Conservation (phyloP, 495 filamentous ascomycete genomes). For the Polyplosphaeria fusca region DNA sequence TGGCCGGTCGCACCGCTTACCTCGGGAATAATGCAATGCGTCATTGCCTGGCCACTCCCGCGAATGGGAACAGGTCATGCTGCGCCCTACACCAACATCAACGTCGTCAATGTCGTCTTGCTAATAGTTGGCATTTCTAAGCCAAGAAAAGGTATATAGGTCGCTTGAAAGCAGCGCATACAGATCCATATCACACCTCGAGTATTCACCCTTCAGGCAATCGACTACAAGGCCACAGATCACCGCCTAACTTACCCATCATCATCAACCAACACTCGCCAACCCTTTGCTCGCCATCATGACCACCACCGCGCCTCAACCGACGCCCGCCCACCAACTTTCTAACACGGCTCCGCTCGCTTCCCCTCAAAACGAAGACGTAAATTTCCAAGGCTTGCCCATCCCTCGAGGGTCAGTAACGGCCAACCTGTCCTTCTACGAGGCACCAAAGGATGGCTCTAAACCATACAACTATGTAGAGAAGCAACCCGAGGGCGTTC, state of each 20-base stretch:
- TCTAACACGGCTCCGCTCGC: conserved; percentile 11
- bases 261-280: neutral
- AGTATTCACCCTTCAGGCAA: conserved; percentile 4
- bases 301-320: conserved; percentile 38
- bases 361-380: conserved; percentile 10
- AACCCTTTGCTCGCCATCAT: conserved; percentile 14
- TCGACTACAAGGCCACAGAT: no score
- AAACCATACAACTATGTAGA: conserved; percentile 71
- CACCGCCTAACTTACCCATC: no score
- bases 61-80: no score
- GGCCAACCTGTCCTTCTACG: conserved; percentile 66
- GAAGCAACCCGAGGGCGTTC: conserved; percentile 56
- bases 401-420: conserved; percentile 67
- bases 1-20: no score
- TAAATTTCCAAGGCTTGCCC: conserved; percentile 27
- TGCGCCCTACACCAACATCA: no score
- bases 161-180: neutral
- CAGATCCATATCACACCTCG: neutral
- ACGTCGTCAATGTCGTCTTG: no score
- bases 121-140: no score
- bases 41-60: no score
- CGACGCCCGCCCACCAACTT: conserved; percentile 35
- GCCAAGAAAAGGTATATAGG: neutral
- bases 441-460: conserved; percentile 59
- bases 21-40: no score